Base-by-base conservation (phyloP, 2,329 filamentous ascomycete species). In the Phaeoacremonium minimum region DNA sequence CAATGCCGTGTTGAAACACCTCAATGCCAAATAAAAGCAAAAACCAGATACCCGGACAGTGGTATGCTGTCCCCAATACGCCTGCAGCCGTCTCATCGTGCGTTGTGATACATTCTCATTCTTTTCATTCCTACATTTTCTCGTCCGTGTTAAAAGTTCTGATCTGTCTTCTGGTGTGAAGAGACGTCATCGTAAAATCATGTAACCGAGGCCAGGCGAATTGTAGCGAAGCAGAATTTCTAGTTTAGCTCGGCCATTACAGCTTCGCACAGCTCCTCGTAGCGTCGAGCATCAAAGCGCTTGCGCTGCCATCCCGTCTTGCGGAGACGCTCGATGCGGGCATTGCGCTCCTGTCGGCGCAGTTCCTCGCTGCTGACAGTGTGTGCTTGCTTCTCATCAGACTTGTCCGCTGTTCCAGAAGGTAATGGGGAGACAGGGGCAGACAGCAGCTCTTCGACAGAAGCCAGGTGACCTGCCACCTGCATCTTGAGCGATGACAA, bases 221-320 rank as follows among this genome's bases (percentile, higher is more conserved):
- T 7, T 22, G 30, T 17, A n/a, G n/a, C n/a, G n/a, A n/a, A n/a
- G n/a, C n/a, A n/a, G n/a, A n/a, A n/a, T n/a, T n/a, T 35, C 52
- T 41, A 61, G 12, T 50, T 43, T 29, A 79, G 55, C 47, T 80
- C 76, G 3, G 67, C 66, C 37, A 79, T 55, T 28, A 67, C 74
- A 34, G 58, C 63, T 46, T 73, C 70, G 12, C 72, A 59, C 7
- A 80, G 58, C 15, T 64, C 63, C 50, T 75, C 69, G 48, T 80
- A 80, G 26, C 71, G 63, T 30, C 58, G 53, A 6, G 59, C 57
- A 42, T 80, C 69, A 45, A 80, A 80, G 15, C 75, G 67, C 45
- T 68, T 68, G 18, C 76, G 60, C 48, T 66, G 66, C 75, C 76
- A 80, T 3, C 74, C 74, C 33, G 49, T 63, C n/a, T 66, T 66